phyloP scores from a whole-genome alignment of 1,284 basidiomycete genomes.

The Sutorius eximius region DNA sequence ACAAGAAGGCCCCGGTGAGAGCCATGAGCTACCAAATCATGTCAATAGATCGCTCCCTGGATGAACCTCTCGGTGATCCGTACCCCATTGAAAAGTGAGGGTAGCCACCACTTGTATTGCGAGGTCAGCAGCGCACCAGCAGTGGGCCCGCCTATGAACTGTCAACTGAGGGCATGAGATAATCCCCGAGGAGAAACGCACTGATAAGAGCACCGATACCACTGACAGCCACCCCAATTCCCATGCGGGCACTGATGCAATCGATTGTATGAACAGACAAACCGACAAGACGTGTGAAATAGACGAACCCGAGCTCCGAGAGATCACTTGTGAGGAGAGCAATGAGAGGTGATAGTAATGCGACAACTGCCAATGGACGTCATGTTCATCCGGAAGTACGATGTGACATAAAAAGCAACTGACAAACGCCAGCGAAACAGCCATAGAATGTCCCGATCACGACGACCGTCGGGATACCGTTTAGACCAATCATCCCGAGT shows the following conservation, averaged over 20 bases:
- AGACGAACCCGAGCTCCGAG: constrained; percentile 31
- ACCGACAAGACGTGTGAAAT: background rate
- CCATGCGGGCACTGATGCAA: constrained; percentile 29
- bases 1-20: constrained; percentile 11
- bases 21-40: constrained; percentile 11
- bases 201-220: constrained; percentile 20
- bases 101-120: constrained; percentile 31
- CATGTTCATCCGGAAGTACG: background rate
- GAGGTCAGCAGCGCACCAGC: constrained; percentile 29
- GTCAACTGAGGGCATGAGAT: background rate
- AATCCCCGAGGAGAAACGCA: background rate
- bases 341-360: constrained; percentile 34
- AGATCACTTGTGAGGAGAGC: constrained; percentile 33
- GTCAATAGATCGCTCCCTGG: constrained; percentile 2
- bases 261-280: background rate
- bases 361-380: constrained; percentile 27
- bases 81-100: constrained; percentile 30
- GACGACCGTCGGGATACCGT: constrained; percentile 16
- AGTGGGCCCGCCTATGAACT: constrained; percentile 23
- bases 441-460: constrained; percentile 34
- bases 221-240: constrained; percentile 8
- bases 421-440: constrained; percentile 43
- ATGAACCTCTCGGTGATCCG: background rate
- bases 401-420: constrained; percentile 16
- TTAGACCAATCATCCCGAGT: constrained; percentile 31